Evolutionary conservation across 2,329 filamentous ascomycete species (phyloP).

Genomic region (Alternaria sp.): DNA sequence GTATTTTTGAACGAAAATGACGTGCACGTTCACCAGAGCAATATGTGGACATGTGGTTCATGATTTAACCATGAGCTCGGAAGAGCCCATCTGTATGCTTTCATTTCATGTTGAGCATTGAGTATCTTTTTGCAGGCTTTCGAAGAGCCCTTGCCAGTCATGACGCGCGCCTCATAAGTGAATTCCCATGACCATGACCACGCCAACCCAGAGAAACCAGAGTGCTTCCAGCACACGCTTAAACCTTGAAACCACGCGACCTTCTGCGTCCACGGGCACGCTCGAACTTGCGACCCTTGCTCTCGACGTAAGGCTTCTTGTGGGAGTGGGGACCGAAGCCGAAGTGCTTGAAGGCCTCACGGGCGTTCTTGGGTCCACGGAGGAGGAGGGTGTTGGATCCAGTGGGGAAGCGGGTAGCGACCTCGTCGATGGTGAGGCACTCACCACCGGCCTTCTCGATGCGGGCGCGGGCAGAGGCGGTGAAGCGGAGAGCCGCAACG

Average conservation of each 20-base stretch:
- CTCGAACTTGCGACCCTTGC: constrained; percentile 99
- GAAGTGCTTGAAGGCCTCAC: constrained; percentile 99
- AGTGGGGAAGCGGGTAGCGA: constrained; percentile 92
- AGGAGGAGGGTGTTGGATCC: constrained; percentile 97
- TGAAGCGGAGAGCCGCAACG: constrained; percentile 95
- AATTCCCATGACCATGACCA: constrained; percentile 48
- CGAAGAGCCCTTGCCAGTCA: constrained; percentile 45
- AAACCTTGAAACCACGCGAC: constrained; percentile 99
- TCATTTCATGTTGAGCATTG: constrained; percentile 47
- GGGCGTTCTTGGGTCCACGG: constrained; percentile 96
- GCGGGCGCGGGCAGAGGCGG: constrained; percentile 91
- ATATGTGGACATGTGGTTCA: constrained; percentile 26
- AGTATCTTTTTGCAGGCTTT: constrained; percentile 50
- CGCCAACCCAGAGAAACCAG: constrained; percentile 50
- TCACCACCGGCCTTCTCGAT: constrained; percentile 94
- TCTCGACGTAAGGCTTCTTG: constrained; percentile 98
- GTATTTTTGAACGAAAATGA: background rate
- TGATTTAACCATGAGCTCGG: constrained; percentile 44
- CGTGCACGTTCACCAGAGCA: constrained; percentile 1
- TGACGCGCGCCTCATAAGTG: constrained; percentile 49
- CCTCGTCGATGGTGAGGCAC: constrained; percentile 94
- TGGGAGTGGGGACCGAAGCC: constrained; percentile 96
- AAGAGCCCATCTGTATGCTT: constrained; percentile 44
- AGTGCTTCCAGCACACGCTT: constrained; percentile 58
- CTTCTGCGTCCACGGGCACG: constrained; percentile 97